Evolutionary conservation across 139 green algal species (phyloP), one percentile per base, ranked within the genome.

Genomic region (Astrephomene gubernaculifera): DNA sequence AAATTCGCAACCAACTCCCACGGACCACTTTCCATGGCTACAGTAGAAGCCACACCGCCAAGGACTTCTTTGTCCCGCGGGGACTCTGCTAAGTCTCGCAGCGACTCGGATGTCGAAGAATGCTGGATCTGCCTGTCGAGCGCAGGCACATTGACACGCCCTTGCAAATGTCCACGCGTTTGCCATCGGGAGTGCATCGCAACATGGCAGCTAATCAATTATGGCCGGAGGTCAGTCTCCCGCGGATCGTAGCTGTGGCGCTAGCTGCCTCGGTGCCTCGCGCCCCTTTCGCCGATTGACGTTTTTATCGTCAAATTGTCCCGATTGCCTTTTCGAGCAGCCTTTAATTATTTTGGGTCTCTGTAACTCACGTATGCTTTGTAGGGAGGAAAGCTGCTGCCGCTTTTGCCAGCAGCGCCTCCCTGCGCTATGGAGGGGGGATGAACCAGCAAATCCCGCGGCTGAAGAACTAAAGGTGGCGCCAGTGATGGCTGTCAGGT

Each of bases 81-180:
- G n/a, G n/a, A n/a, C n/a, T n/a, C n/a, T n/a, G n/a, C n/a, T n/a
- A n/a, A n/a, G n/a, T n/a, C n/a, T n/a, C 31, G 31, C n/a, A 60
- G 69, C 43, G 43, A 79, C 71, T 44, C 44, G 14, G 71, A 79
- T 36, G 39, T 60, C 19, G 75, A 83, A 14, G 61, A 65, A 14
- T 85, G 79, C 35, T 85, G 79, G 79, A 75, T 85, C 10, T 85
- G 79, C 25, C 25, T 85, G 41, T 45, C 27, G 7, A 36, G 74
- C 74, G 74, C 43, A 2, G 57, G 35, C 12, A 7, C 12, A 10
- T 35, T 85, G 10, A 29, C 45, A 0, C 21, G n/a, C 4, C 63
- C 65, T 4, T 85, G 79, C 33, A 33, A 33, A 29, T 85, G 79
- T 44, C 79, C 79, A 19, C 24, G 79, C 4, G 36, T 74, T 7